Percentiles rank a stretch among this genome's conserved stretches.
Evolutionary conservation across 2,329 filamentous ascomycete genomes (phyloP).

Genomic region (Calonectria fujianensis): DNA sequence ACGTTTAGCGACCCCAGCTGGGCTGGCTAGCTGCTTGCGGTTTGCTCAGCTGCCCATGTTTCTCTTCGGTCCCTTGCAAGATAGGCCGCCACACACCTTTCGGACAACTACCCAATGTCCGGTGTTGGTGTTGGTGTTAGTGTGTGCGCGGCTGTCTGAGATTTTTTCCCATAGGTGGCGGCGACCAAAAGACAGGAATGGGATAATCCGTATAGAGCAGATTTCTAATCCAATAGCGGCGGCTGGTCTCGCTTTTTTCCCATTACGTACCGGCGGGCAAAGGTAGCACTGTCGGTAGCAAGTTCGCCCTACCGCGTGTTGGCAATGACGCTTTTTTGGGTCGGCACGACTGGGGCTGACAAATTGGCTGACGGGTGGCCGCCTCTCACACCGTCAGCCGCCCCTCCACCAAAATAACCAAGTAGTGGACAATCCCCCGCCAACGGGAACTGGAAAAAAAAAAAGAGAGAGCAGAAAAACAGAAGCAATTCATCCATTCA

Average conservation of each 20-base stretch:
- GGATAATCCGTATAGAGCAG: neutral
- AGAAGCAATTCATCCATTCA: conserved; percentile 9
- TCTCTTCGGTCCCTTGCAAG: neutral
- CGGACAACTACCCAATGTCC: conserved; percentile 2
- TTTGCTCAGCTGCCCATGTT: neutral
- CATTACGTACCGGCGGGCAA: conserved; percentile 4
- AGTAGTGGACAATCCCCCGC: conserved; percentile 32
- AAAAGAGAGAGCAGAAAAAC: neutral
- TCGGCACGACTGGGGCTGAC: conserved; percentile 24
- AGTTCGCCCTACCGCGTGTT: conserved; percentile 14
- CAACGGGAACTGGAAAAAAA: neutral
- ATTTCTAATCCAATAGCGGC: conserved; percentile 7
- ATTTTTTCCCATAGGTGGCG: neutral
- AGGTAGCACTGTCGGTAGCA: neutral
- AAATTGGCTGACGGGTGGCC: conserved; percentile 31
- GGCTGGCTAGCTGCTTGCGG: neutral
- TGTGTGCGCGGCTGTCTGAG: neutral
- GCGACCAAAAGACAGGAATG: neutral
- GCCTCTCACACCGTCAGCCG: conserved; percentile 8
- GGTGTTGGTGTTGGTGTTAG: neutral
- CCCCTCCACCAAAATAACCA: conserved; percentile 32
- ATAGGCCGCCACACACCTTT: conserved; percentile 1
- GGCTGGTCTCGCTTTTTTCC: neutral
- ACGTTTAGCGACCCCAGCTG: neutral
- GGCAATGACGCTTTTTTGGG: conserved; percentile 23